Conservation (phyloP, 768 basidiomycete genomes). For the Boletellus ananas region DNA sequence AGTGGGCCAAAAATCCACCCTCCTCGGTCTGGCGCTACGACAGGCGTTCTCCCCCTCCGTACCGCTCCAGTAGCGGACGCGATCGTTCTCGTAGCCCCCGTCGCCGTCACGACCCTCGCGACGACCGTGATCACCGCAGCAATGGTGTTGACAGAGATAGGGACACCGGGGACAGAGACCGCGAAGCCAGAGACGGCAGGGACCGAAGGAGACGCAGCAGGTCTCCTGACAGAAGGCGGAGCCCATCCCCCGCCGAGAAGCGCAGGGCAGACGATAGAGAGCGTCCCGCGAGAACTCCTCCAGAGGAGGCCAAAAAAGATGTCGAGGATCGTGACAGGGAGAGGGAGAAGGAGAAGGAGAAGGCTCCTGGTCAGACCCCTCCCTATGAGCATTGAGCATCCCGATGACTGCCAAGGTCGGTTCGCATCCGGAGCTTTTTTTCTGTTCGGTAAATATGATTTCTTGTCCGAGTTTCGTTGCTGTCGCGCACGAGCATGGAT, state of each 20-base stretch:
- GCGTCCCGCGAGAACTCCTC: conserved; percentile 48
- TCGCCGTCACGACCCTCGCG: conserved; percentile 37
- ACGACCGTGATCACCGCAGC: conserved; percentile 38
- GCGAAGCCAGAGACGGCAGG: conserved; percentile 37
- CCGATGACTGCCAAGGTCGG: not conserved
- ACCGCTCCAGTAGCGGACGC: conserved; percentile 36
- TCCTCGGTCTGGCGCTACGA: conserved; percentile 81
- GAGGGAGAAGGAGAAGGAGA: conserved; percentile 52
- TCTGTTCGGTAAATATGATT: not conserved
- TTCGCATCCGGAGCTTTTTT: conserved; percentile 3
- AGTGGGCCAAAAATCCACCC: conserved; percentile 84
- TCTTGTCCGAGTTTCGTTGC: not conserved
- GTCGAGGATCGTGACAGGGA: conserved; percentile 50
- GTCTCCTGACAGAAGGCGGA: conserved; percentile 45
- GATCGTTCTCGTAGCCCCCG: conserved; percentile 55
- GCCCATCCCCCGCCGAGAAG: conserved; percentile 39
- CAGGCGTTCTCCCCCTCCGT: conserved; percentile 46
- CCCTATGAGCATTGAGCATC: conserved; percentile 51
- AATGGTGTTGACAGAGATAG: conserved; percentile 36
- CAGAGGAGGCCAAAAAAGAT: conserved; percentile 40
- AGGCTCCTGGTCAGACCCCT: conserved; percentile 47
- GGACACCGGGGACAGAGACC: conserved; percentile 30
- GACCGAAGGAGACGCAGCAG: conserved; percentile 50
- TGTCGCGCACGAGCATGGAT: conserved; percentile 4
- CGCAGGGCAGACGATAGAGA: conserved; percentile 47